phyloP scores from a whole-genome alignment of 23 red algal genomes.

The Cyanidioschyzon merolae region DNA sequence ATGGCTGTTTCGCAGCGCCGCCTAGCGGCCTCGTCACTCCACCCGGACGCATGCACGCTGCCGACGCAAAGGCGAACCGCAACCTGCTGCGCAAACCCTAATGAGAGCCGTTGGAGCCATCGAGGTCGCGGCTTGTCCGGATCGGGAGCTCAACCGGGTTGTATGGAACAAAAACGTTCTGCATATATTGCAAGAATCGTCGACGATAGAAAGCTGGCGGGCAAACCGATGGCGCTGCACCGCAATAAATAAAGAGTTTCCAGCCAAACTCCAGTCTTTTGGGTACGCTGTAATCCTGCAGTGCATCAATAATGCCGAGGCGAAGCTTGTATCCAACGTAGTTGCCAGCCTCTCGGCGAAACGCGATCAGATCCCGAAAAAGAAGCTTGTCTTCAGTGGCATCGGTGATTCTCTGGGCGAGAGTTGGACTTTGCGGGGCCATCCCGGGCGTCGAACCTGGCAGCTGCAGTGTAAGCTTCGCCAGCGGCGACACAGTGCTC shows the following conservation, averaged over 20 bases:
- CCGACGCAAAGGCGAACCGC: no score
- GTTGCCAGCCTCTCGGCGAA: background rate
- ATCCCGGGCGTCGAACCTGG: background rate
- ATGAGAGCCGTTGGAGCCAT: no score
- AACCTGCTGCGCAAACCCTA: no score
- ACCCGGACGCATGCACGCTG: no score
- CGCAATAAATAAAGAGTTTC: constrained; percentile 21
- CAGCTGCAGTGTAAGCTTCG: no score
- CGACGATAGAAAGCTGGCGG: background rate
- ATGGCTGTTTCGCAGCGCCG: no score
- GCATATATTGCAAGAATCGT: constrained; percentile 5
- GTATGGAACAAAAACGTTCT: constrained; percentile 11
- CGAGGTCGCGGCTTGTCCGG: no score
- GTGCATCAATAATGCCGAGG: constrained; percentile 77
- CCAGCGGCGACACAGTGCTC: background rate
- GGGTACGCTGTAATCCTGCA: constrained; percentile 47
- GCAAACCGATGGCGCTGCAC: background rate
- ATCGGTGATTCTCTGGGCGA: background rate
- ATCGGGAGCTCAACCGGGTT: background rate
- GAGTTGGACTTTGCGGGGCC: background rate
- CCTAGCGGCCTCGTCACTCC: no score
- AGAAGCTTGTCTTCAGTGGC: background rate
- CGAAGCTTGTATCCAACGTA: constrained; percentile 27
- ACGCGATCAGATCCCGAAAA: background rate
- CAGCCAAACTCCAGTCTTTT: constrained; percentile 63